A percentile compares a stretch with the other conserved stretches of the same genome.
Conservation (phyloP, 176 grass and related monocot genomes). For the Hordeum marinum region DNA sequence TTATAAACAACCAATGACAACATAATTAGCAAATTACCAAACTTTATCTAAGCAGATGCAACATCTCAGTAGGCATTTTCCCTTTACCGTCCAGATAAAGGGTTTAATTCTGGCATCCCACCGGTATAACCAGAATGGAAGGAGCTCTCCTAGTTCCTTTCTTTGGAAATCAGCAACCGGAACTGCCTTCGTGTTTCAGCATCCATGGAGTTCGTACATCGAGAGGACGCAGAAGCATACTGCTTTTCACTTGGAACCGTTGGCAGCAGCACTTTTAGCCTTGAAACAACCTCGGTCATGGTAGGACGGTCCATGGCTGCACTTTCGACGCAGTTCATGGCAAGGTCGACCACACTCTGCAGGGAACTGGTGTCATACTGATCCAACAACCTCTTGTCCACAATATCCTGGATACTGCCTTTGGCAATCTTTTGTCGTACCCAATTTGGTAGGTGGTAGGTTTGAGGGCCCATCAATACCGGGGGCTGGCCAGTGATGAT, state of each 20-base stretch:
- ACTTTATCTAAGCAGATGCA: not conserved
- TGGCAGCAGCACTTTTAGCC: not conserved
- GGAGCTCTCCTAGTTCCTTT: not conserved
- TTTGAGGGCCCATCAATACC: not conserved
- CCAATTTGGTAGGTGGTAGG: not conserved
- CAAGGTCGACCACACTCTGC: not conserved
- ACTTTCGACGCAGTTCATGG: not conserved
- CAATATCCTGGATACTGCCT: constrained; percentile 6
- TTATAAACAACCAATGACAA: not conserved
- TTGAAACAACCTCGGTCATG: not conserved
- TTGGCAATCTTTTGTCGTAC: not conserved
- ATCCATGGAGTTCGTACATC: not conserved
- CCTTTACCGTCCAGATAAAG: not conserved
- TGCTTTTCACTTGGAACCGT: not conserved
- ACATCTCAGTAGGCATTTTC: not conserved
- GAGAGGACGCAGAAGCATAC: not conserved
- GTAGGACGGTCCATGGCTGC: not conserved
- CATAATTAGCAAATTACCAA: not conserved
- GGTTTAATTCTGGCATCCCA: not conserved
- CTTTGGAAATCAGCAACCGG: not conserved
- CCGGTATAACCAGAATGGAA: not conserved
- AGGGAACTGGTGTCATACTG: not conserved
- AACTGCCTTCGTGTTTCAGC: not conserved
- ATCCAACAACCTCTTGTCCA: not conserved
- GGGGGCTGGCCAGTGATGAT: constrained; percentile 2